Evolutionary conservation across 129 eudicot genomes (phyloP).

Genomic region (Centella asiatica): DNA sequence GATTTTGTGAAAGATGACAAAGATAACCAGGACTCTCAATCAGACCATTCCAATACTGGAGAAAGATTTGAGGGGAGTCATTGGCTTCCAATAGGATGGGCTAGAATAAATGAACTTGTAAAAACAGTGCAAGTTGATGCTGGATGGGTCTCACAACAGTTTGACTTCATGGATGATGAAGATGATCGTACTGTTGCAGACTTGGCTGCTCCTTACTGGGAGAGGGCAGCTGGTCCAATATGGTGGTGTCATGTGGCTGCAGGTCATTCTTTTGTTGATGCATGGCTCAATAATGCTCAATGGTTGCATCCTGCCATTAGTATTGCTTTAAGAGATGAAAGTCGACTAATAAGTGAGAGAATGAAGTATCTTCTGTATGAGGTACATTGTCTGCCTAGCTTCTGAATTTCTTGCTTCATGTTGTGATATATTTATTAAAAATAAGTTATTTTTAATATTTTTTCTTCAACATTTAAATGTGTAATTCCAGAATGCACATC

Average conservation of each 20-base stretch:
- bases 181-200: constrained; percentile 85
- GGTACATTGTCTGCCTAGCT: constrained; percentile 41
- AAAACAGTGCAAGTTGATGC: constrained; percentile 54
- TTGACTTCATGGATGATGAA: constrained; percentile 60
- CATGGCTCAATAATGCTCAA: constrained; percentile 73
- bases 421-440: neutral
- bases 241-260: constrained; percentile 98
- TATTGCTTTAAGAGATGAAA: constrained; percentile 88
- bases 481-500: too few relatives aligned
- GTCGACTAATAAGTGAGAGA: constrained; percentile 80
- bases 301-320: constrained; percentile 99
- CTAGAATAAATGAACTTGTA: constrained; percentile 71
- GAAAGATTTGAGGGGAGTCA: constrained; percentile 45
- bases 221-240: constrained; percentile 78
- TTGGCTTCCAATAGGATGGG: constrained; percentile 97
- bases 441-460: neutral
- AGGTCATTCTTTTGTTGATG: constrained; percentile 41
- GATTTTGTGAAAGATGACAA: constrained; percentile 16
- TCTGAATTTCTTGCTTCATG: constrained; percentile 11
- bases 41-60: constrained; percentile 12
- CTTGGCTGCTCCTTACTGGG: constrained; percentile 92
- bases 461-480: neutral
- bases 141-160: constrained; percentile 57
- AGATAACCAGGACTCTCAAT: constrained; percentile 19
- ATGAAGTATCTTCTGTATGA: constrained; percentile 94